Evolutionary conservation across 768 basidiomycete genomes (phyloP).

Genomic region (Lactarius quietus): DNA sequence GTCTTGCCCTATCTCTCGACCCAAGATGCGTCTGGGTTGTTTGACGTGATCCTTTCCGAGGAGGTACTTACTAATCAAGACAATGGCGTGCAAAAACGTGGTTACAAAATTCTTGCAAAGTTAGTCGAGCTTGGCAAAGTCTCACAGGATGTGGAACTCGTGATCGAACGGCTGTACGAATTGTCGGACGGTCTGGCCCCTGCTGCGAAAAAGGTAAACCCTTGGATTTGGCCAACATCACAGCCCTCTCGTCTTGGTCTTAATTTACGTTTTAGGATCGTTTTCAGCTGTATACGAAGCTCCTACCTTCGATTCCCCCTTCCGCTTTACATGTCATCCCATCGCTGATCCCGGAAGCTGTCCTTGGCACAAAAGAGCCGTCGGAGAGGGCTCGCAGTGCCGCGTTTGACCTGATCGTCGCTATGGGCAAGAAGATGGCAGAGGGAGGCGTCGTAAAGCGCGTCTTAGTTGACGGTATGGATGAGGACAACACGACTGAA

Average conservation of each 20-base stretch:
- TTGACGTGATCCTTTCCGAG: slow-evolving; percentile 61
- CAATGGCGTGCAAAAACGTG: slow-evolving; percentile 91
- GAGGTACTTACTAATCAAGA: slow-evolving; percentile 74
- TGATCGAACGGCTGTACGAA: slow-evolving; percentile 64
- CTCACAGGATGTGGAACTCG: slow-evolving; percentile 47
- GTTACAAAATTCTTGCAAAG: slow-evolving; percentile 82
- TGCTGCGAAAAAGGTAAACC: slow-evolving; percentile 80
- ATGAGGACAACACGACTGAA: slow-evolving; percentile 57
- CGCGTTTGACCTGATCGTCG: slow-evolving; percentile 86
- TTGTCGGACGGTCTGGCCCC: slow-evolving; percentile 61
- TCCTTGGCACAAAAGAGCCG: slow-evolving; percentile 94
- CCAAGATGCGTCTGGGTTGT: slow-evolving; percentile 58
- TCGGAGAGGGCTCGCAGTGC: slow-evolving; percentile 87
- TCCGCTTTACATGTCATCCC: slow-evolving; percentile 80
- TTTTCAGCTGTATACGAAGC: slow-evolving; percentile 63
- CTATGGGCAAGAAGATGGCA: slow-evolving; percentile 91
- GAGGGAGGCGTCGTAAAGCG: slow-evolving; percentile 80
- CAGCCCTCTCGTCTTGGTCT: not conserved
- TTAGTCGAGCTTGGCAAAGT: slow-evolving; percentile 59
- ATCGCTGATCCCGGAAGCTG: slow-evolving; percentile 87
- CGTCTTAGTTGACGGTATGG: slow-evolving; percentile 77
- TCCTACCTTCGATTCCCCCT: slow-evolving; percentile 66
- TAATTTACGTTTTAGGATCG: slow-evolving; percentile 57
- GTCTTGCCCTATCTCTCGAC: slow-evolving; percentile 71
- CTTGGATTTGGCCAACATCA: not conserved